Evolutionary conservation across 2,329 filamentous ascomycete genomes (phyloP).

Genomic region (Nigrospora osmanthi): DNA sequence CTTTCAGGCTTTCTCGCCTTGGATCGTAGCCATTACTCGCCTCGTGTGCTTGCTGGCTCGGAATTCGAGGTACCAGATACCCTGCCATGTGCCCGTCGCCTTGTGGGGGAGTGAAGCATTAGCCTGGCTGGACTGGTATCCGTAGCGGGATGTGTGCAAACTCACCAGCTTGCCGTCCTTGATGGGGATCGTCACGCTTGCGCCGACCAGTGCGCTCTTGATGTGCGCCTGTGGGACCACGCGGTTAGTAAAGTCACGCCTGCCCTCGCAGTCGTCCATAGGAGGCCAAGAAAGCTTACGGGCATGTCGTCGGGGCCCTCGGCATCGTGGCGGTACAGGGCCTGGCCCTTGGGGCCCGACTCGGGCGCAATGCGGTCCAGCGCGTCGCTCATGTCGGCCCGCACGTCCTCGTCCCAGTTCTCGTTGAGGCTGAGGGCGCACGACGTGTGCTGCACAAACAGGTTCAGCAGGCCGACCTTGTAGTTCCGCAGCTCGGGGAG

Average conservation of each 20-base stretch:
- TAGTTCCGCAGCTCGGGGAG: conserved; percentile 77
- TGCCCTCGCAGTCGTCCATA: too few species aligned
- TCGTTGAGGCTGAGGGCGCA: conserved; percentile 90
- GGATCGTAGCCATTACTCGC: conserved; percentile 85
- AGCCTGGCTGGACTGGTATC: too few species aligned
- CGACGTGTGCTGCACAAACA: conserved; percentile 94
- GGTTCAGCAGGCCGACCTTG: conserved; percentile 77
- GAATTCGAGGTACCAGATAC: conserved; percentile 95
- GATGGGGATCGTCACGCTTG: conserved; percentile 86
- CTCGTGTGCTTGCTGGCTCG: conserved; percentile 67
- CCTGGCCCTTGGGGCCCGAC: conserved; percentile 60
- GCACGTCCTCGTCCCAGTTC: conserved; percentile 81
- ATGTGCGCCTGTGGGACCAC: conserved; percentile 62
- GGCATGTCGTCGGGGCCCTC: conserved; percentile 96
- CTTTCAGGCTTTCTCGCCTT: conserved; percentile 63
- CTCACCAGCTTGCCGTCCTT: conserved; percentile 69
- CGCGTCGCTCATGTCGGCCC: conserved; percentile 87
- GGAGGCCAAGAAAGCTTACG: conserved; percentile 35
- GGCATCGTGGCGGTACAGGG: conserved; percentile 76
- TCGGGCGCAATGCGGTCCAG: conserved; percentile 84
- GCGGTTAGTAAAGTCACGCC: background rate
- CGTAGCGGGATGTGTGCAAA: conserved; percentile 3
- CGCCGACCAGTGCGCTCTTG: conserved; percentile 83
- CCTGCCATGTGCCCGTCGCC: conserved; percentile 68
- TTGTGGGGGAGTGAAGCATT: conserved; percentile 13